Base-by-base conservation (phyloP, 805 yeast species). In the Starmerella khaoyaiensis region DNA sequence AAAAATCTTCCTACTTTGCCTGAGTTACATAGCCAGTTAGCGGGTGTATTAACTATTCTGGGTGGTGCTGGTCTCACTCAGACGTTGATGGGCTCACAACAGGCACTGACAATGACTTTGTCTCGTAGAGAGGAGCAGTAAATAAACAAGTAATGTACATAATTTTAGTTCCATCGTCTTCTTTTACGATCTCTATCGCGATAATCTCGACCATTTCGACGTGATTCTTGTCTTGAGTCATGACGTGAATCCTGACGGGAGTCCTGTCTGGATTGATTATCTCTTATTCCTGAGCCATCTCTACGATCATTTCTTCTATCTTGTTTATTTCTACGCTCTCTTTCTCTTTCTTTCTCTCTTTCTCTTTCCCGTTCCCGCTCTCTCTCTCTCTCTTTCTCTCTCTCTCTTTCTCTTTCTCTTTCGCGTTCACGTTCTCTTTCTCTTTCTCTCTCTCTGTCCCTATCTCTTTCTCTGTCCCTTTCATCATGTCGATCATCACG, bases 31-130 rank as follows among this genome's bases (percentile, higher is more conserved):
- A 73, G 79, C 8, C 80, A 86, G 67, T 70, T 90, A 49, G 77
- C 79, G 10, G 94, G 94, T 9, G 65, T 82, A 39, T 71, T 87
- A 53, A 76, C 86, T n/a, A 61, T 79, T 39, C 65, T 81, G 46
- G 81, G 94, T 40, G 97, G 96, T 53, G 86, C 82, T 31, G 93
- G 93, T 9, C 68, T 87, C 55, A 93, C 79, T 10, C 72, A 71
- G 61, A 81, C 94, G 14, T 68, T 87, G 54, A 77, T 79, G 60
- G 56, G 78, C 15, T 64, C 81, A n/a, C 61, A 80, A 12, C 72
- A 73, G 46, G 60, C 63, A 40, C 68, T 86, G 49, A 81, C 81
- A 53, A 63, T 83, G 58, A 79, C 93, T 7, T 60, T 86, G 15
- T 18, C 23, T 22, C 26, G 30, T 14, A 31, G 30, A 23, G 4